Percentiles rank a stretch among this genome's conserved stretches.
These are phyloP conservation scores for Teratosphaeria epicoccoides DNA, from an alignment of 2,329 filamentous ascomycete genomes.

Conservation along the genomic window DNA sequence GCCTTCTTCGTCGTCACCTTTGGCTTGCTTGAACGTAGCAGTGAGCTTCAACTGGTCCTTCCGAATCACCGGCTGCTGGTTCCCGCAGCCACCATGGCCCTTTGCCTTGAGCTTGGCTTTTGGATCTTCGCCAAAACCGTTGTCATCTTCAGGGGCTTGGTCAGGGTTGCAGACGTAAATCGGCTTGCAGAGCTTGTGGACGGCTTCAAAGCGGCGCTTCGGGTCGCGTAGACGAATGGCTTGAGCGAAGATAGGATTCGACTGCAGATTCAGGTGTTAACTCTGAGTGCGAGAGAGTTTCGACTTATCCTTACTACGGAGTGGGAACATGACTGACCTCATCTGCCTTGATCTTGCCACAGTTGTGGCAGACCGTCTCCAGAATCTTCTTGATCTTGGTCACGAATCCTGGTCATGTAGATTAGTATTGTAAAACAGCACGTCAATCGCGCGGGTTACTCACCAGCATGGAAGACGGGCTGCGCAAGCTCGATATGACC, in stretches of 20 bases:
- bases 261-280: conserved; percentile 48
- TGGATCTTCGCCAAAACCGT: conserved; percentile 54
- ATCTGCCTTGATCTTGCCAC: conserved; percentile 94
- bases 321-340: conserved; percentile 71
- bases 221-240: conserved; percentile 80
- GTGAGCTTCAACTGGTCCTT: conserved; percentile 77
- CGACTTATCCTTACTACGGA: conserved; percentile 6
- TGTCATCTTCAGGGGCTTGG: conserved; percentile 51
- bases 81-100: conserved; percentile 84
- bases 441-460: conserved; percentile 13
- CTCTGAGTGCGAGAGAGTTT: conserved; percentile 24
- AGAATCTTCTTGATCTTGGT: conserved; percentile 99
- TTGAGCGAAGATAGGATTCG: conserved; percentile 69
- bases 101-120: conserved; percentile 43
- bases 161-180: conserved; percentile 78
- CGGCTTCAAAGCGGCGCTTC: conserved; percentile 84
- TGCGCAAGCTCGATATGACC: conserved; percentile 96
- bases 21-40: conserved; percentile 59
- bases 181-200: conserved; percentile 86
- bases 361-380: conserved; percentile 98
- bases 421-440: background rate
- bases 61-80: conserved; percentile 76
- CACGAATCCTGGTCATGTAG: conserved; percentile 63
- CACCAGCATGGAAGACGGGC: conserved; percentile 81
- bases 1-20: conserved; percentile 63